Base-by-base conservation (phyloP, 1,139 yeast species). In the Nakaseomyces bracarensis region DNA sequence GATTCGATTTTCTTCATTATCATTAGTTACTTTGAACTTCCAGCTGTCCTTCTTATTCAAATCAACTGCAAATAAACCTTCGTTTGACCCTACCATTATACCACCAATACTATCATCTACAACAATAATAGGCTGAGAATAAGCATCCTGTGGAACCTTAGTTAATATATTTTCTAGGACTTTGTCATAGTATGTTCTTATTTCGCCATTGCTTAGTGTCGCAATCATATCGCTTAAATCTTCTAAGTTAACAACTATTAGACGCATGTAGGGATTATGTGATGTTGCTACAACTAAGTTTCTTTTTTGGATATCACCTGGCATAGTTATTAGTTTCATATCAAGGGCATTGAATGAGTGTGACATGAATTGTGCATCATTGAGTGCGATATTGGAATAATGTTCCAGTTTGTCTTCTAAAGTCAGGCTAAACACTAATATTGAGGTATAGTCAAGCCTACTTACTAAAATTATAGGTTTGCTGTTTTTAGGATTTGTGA, bases 301-400 rank as follows among this genome's bases (percentile, higher is more conserved):
- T 11, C 46, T 42, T 9, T 55, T 48, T 47, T 47, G 20, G 42
- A 42, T 36, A 46, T 42, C 51, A 40, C 36, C 46, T 49, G 45
- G 52, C 11, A 41, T 40, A 26, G 49, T 39, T 6, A 52, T 27
- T 25, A 72, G 53, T 3, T 68, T 53, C 34, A 79, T 62, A 33
- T 66, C 63, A 61, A 78, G 67, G 2, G 85, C 81, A 16, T 80
- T 71, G 58, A 84, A 84, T 1, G 79, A 72, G 44, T 77, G 73
- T 28, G 79, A 72, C n/a, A 79, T 71, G 53, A 82, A 83, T 51
- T 82, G 82, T 0, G 93, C 83, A 55, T 79, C 87, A 55, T 82
- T 82, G 43, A 82, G 63, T 0, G 91, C 80, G 4, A 82, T 63
- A 48, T 72, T 72, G 44, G 68, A 69, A 11, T 66, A 42, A 46